Percentiles rank a stretch among this genome's conserved stretches.
phyloP scores from a whole-genome alignment of 1,139 yeast genomes.

The Geotrichum carabidarum region DNA sequence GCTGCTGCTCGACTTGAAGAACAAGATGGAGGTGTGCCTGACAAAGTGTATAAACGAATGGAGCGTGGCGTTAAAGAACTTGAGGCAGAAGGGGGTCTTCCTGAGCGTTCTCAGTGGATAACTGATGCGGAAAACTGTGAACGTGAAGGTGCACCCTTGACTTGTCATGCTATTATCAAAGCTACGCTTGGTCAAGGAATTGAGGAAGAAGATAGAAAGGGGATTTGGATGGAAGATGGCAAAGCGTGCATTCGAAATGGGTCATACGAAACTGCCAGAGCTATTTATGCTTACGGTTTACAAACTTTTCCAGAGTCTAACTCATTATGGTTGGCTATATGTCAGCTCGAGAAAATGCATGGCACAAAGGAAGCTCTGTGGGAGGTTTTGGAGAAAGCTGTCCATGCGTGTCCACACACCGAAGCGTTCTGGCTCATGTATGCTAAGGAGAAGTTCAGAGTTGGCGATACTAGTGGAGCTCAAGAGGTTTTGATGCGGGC shows the following conservation, averaged over 20 bases:
- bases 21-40: conserved; percentile 41
- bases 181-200: conserved; percentile 35
- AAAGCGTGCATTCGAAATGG: conserved; percentile 32
- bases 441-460: conserved; percentile 62
- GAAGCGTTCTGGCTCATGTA: conserved; percentile 60
- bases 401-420: conserved; percentile 44
- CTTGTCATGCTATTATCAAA: conserved; percentile 37
- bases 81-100: conserved; percentile 32
- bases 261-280: conserved; percentile 41
- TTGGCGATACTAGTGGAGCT: conserved; percentile 49
- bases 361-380: conserved; percentile 40
- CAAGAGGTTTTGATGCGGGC: conserved; percentile 51
- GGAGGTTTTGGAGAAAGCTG: conserved; percentile 50
- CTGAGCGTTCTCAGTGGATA: conserved; percentile 45
- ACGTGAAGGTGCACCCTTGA: conserved; percentile 32
- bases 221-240: conserved; percentile 40
- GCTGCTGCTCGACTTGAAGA: conserved; percentile 71
- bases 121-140: conserved; percentile 44
- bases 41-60: conserved; percentile 46
- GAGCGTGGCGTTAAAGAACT: conserved; percentile 51
- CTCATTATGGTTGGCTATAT: conserved; percentile 53
- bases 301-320: conserved; percentile 47
- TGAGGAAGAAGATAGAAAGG: conserved; percentile 31
- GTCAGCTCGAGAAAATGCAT: conserved; percentile 44
- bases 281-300: conserved; percentile 48